A percentile compares a stretch with the other conserved stretches of the same genome.
phyloP scores from a whole-genome alignment of 345 rosid genomes.

The Acer negundo region DNA sequence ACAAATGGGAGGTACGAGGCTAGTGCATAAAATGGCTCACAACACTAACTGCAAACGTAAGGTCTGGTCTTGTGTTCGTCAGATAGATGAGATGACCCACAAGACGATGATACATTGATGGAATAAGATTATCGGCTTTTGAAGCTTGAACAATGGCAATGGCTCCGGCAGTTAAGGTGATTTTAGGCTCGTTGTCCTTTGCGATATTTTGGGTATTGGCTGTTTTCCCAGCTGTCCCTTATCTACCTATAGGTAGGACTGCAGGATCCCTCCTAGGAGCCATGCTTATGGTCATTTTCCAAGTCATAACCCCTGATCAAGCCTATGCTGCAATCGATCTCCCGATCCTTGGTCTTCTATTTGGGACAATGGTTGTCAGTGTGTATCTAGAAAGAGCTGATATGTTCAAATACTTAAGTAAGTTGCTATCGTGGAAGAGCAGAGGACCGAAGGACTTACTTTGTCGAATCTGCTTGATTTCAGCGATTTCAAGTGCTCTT shows the following conservation, averaged over 20 bases:
- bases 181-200: conserved; percentile 71
- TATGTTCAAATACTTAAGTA: conserved; percentile 74
- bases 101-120: too few species aligned
- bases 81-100: too few species aligned
- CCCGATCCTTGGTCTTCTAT: conserved; percentile 81
- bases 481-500: conserved; percentile 78
- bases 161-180: conserved; percentile 51
- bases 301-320: conserved; percentile 64
- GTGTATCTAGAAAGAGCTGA: conserved; percentile 85
- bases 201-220: conserved; percentile 81
- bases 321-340: conserved; percentile 85
- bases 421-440: conserved; percentile 69
- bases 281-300: conserved; percentile 84
- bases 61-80: too few species aligned
- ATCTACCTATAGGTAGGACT: conserved; percentile 81
- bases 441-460: conserved; percentile 73
- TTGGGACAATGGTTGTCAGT: conserved; percentile 88
- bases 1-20: too few species aligned
- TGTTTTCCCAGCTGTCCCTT: conserved; percentile 78
- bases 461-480: conserved; percentile 63
- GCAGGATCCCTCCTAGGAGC: conserved; percentile 88
- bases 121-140: not conserved
- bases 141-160: too few species aligned
- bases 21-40: too few species aligned
- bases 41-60: too few species aligned